These are phyloP conservation scores for Cryphonectria carpinicola DNA, from an alignment of 2,329 filamentous ascomycete species.

Conservation along the genomic window DNA sequence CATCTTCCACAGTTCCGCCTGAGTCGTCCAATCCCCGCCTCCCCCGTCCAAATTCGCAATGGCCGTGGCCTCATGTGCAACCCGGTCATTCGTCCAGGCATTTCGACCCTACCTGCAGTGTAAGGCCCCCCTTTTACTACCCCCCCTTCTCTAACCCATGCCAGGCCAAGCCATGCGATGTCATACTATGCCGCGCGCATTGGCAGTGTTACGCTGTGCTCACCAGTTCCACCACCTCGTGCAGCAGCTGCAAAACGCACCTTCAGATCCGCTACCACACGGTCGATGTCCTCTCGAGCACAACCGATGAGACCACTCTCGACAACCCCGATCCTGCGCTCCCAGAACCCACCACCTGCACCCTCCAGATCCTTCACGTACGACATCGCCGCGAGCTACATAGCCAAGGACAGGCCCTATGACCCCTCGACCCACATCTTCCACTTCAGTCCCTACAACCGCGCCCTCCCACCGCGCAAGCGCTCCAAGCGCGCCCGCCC, in stretches of 20 bases:
- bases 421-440: slow-evolving; percentile 71
- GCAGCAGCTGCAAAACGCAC: slow-evolving; percentile 14
- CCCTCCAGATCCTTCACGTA: slow-evolving; percentile 57
- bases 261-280: not conserved
- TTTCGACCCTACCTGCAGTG: slow-evolving; percentile 29
- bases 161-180: not conserved
- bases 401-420: slow-evolving; percentile 71
- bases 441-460: slow-evolving; percentile 70
- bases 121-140: slow-evolving; percentile 20
- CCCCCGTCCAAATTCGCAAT: slow-evolving; percentile 23
- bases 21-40: not conserved
- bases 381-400: slow-evolving; percentile 74
- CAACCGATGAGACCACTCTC: not conserved
- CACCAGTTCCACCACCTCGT: not conserved
- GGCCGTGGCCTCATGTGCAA: slow-evolving; percentile 27
- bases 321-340: slow-evolving; percentile 28
- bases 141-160: slow-evolving; percentile 8
- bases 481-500: slow-evolving; percentile 65
- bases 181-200: not conserved
- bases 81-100: slow-evolving; percentile 27
- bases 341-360: slow-evolving; percentile 31
- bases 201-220: slow-evolving; percentile 6
- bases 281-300: slow-evolving; percentile 1
- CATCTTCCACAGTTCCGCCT: not conserved
- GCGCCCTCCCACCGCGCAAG: slow-evolving; percentile 56